Percentiles rank a stretch among this genome's conserved stretches.
These are phyloP conservation scores for Kalaharituber pfeilii DNA, from an alignment of 2,329 filamentous ascomycete species.

Conservation along the genomic window DNA sequence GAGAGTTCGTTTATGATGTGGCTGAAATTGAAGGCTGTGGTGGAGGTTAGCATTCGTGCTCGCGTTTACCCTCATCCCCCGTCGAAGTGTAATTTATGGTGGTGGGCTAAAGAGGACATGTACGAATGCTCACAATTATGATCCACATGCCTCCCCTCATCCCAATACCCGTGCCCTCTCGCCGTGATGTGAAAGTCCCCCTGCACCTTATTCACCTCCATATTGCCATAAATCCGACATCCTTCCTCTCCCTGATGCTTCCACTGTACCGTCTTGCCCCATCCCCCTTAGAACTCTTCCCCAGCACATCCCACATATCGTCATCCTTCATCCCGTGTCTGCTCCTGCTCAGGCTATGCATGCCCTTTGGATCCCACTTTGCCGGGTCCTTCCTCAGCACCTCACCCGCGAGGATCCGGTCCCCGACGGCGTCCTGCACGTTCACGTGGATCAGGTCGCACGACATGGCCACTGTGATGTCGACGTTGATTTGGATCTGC, in stretches of 20 bases:
- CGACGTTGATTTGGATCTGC: constrained; percentile 87
- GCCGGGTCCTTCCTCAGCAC: constrained; percentile 61
- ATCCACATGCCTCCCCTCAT: constrained; percentile 62
- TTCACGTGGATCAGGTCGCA: constrained; percentile 86
- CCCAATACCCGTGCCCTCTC: constrained; percentile 82
- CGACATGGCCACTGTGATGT: constrained; percentile 77
- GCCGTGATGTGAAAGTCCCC: constrained; percentile 97
- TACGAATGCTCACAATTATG: constrained; percentile 49
- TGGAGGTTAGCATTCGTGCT: too few species aligned
- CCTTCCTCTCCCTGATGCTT: constrained; percentile 35
- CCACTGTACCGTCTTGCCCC: constrained; percentile 57
- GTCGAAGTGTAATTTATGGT: not conserved
- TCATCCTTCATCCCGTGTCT: constrained; percentile 38
- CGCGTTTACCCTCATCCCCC: too few species aligned
- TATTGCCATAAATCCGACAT: constrained; percentile 81
- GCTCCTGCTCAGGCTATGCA: constrained; percentile 44
- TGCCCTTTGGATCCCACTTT: constrained; percentile 55
- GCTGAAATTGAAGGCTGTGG: constrained; percentile 81
- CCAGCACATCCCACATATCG: constrained; percentile 81
- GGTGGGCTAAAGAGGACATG: not conserved
- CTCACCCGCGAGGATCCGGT: constrained; percentile 68
- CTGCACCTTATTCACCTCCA: constrained; percentile 92
- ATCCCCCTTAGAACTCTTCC: constrained; percentile 46
- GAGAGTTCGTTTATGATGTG: constrained; percentile 92
- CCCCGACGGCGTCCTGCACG: constrained; percentile 86